These are phyloP conservation scores for Hymenoscyphus linearis DNA, from an alignment of 2,329 filamentous ascomycete genomes.

Conservation along the genomic window DNA sequence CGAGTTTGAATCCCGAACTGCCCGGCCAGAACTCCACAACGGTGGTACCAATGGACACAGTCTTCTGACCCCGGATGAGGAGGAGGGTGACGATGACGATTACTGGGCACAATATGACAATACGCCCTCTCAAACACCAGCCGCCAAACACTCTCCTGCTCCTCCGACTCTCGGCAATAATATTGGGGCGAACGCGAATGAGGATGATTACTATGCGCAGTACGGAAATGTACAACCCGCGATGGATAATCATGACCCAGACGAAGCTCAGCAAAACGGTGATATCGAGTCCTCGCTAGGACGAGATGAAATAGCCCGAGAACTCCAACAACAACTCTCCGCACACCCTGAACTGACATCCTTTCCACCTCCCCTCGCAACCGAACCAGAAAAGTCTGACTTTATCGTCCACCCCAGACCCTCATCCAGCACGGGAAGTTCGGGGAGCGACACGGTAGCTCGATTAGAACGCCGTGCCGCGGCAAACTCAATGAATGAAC, in stretches of 20 bases:
- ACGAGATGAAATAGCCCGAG: constrained; percentile 35
- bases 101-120: constrained; percentile 78
- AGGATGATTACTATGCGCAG: constrained; percentile 70
- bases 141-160: constrained; percentile 53
- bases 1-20: constrained; percentile 37
- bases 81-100: constrained; percentile 67
- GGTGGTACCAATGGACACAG: constrained; percentile 18
- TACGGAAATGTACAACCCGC: constrained; percentile 76
- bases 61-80: constrained; percentile 27
- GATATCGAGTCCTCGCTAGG: constrained; percentile 42
- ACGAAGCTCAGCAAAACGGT: constrained; percentile 49
- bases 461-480: constrained; percentile 41
- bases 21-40: not conserved
- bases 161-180: constrained; percentile 34
- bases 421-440: constrained; percentile 52
- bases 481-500: constrained; percentile 52
- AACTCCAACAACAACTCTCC: constrained; percentile 24
- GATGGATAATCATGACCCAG: constrained; percentile 76
- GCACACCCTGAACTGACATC: constrained; percentile 13
- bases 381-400: constrained; percentile 21
- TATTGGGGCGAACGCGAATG: constrained; percentile 34
- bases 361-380: constrained; percentile 4
- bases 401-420: constrained; percentile 47
- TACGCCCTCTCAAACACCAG: constrained; percentile 61
- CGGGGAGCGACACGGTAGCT: constrained; percentile 53